Base-by-base conservation (phyloP, 352 stramenopile genomes). In the Globisporangium camurandrum region DNA sequence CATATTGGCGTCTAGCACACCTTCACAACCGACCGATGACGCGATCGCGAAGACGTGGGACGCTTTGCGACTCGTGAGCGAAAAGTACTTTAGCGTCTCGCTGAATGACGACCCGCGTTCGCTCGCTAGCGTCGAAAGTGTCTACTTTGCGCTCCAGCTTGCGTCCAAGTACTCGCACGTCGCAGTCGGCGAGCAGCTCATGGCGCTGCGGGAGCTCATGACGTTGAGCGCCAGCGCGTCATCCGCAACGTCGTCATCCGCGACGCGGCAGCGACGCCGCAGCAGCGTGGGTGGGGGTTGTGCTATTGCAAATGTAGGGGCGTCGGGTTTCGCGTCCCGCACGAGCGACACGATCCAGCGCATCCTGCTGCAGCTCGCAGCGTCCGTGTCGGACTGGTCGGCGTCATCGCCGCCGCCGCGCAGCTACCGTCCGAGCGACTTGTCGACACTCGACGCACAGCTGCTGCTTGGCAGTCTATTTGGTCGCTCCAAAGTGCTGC, bases 41-140 rank as follows among this genome's bases (percentile, higher is more conserved):
- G 31, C 59, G 8, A 45, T 50, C 19, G 67, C 64, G 26, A 74
- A 71, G 41, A 20, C 75, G 4, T 68, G 56, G 54, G 37, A 11
- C 5, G 28, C 63, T 38, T 20, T 80, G 17, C 68, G 57, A 5
- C 51, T 64, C 22, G 43, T 73, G 2, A 78, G 72, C 10, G 75
- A 87, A 31, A 87, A 87, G 41, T 78, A 87, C 47, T 87, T 87
- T 38, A 87, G 75, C 26, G 75, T 80, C 3, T 61, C 72, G 16
- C 51, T 78, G 2, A 60, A 62, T 1, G 57, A 62, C 4, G 72
- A 78, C 4, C 34, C 34, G 0, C 39, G 37, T 11, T 36, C 64
- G 5, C 39, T 62, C 0, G 43, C 70, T 0, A 61, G 63, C 19
- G 51, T 69, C 1, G 64, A 80, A 24, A 48, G 66, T 0, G 64